Conservation (phyloP, 2,329 filamentous ascomycete species). For the Aschersonia sp. region DNA sequence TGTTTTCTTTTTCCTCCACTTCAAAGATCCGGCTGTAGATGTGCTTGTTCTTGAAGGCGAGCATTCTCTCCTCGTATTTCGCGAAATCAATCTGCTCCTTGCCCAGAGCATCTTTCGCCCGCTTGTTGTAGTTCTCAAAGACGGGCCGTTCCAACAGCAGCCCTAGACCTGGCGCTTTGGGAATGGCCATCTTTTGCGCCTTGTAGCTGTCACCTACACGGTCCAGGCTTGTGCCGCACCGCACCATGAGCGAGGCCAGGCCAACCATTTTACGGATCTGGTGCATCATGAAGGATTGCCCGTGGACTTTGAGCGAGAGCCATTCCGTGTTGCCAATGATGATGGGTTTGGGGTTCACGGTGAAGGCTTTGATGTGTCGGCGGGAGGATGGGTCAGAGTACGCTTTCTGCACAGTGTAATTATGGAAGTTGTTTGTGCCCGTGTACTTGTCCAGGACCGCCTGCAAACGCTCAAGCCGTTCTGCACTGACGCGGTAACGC, state of each 20-base stretch:
- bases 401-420: constrained; percentile 88
- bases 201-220: constrained; percentile 65
- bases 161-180: constrained; percentile 83
- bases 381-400: constrained; percentile 71
- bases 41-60: constrained; percentile 78
- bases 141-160: constrained; percentile 81
- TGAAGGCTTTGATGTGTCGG: constrained; percentile 84
- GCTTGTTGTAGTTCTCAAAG: constrained; percentile 77
- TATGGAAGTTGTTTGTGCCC: constrained; percentile 88
- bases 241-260: constrained; percentile 72
- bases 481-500: constrained; percentile 62
- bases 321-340: constrained; percentile 87
- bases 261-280: constrained; percentile 99
- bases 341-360: constrained; percentile 59
- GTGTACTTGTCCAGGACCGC: constrained; percentile 58
- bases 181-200: constrained; percentile 63
- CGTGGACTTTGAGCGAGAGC: constrained; percentile 90
- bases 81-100: constrained; percentile 63
- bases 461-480: constrained; percentile 62
- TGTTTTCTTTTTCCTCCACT: constrained; percentile 74
- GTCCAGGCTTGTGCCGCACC: constrained; percentile 61
- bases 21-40: constrained; percentile 89
- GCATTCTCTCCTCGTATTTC: constrained; percentile 63
- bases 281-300: constrained; percentile 99
- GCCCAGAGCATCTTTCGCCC: constrained; percentile 46